Evolutionary conservation across 495 filamentous ascomycete genomes (phyloP).

Genomic region (Lasiosphaeria ovina): DNA sequence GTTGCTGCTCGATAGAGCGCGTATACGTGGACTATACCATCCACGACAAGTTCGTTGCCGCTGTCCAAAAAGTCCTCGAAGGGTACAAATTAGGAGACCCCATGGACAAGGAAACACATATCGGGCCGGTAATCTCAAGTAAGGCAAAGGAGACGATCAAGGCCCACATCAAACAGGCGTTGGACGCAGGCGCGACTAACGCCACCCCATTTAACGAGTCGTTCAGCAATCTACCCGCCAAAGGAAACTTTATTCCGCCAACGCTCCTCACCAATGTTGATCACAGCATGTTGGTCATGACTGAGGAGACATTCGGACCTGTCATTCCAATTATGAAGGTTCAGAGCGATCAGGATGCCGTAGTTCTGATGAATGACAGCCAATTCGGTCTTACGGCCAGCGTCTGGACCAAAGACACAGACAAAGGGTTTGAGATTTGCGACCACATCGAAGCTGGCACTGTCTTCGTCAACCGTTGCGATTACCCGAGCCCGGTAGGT

Average conservation of each 20-base stretch:
- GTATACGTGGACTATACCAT: conserved; percentile 87
- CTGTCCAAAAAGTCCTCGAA: conserved; percentile 75
- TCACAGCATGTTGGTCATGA: conserved; percentile 89
- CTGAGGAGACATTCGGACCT: conserved; percentile 93
- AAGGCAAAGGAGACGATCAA: conserved; percentile 71
- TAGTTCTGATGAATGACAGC: conserved; percentile 89
- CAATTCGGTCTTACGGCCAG: conserved; percentile 94
- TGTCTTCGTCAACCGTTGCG: conserved; percentile 92
- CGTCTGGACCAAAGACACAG: conserved; percentile 92
- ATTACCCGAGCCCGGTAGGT: conserved; percentile 89
- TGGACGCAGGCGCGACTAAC: conserved; percentile 78
- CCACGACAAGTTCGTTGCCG: conserved; percentile 75
- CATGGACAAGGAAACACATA: conserved; percentile 68
- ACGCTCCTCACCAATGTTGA: conserved; percentile 78
- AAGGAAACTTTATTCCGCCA: conserved; percentile 84
- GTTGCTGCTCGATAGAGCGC: conserved; percentile 89
- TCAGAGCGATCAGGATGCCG: conserved; percentile 74
- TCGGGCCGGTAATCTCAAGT: conserved; percentile 86
- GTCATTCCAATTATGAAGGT: conserved; percentile 95
- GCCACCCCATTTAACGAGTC: conserved; percentile 77
- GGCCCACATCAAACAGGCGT: conserved; percentile 77
- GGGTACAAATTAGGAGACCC: conserved; percentile 90
- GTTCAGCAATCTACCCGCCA: conserved; percentile 63
- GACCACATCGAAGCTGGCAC: conserved; percentile 89
- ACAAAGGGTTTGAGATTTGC: conserved; percentile 70